These are phyloP conservation scores for Nepenthes alata DNA, from an alignment of 179 eudicot species.

Conservation along the genomic window DNA sequence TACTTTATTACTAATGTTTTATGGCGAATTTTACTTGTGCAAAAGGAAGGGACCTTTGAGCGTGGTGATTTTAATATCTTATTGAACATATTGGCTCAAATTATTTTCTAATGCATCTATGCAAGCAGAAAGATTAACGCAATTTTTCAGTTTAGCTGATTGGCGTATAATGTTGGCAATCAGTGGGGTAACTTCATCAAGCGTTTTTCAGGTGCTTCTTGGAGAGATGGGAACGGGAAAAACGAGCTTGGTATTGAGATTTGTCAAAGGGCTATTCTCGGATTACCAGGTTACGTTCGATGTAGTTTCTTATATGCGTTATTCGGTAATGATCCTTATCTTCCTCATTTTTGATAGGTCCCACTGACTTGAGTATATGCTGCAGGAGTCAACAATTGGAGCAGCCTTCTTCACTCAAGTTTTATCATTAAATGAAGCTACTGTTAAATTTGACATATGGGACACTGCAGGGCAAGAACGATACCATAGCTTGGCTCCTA, in stretches of 20 bases:
- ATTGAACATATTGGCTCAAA: too few species aligned
- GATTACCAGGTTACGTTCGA: slow-evolving; percentile 38
- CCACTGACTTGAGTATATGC: background rate
- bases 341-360: background rate
- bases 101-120: too few species aligned
- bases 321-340: too few species aligned
- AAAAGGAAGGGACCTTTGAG: too few species aligned
- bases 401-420: slow-evolving; percentile 73
- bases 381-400: slow-evolving; percentile 66
- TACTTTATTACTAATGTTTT: too few species aligned
- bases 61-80: too few species aligned
- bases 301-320: too few species aligned
- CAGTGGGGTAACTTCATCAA: too few species aligned
- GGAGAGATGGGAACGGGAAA: slow-evolving; percentile 82
- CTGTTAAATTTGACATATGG: slow-evolving; percentile 69
- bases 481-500: slow-evolving; percentile 77
- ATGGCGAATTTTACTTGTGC: too few species aligned
- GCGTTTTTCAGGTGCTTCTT: slow-evolving; percentile 42
- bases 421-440: slow-evolving; percentile 45
- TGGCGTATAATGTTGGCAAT: background rate
- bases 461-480: slow-evolving; percentile 83
- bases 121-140: too few species aligned
- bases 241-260: slow-evolving; percentile 68
- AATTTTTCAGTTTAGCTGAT: too few species aligned
- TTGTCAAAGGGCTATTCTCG: slow-evolving; percentile 66